A percentile compares a stretch with the other conserved stretches of the same genome.
phyloP scores from a whole-genome alignment of 2,329 filamentous ascomycete genomes.

The Microdochium paspali region DNA sequence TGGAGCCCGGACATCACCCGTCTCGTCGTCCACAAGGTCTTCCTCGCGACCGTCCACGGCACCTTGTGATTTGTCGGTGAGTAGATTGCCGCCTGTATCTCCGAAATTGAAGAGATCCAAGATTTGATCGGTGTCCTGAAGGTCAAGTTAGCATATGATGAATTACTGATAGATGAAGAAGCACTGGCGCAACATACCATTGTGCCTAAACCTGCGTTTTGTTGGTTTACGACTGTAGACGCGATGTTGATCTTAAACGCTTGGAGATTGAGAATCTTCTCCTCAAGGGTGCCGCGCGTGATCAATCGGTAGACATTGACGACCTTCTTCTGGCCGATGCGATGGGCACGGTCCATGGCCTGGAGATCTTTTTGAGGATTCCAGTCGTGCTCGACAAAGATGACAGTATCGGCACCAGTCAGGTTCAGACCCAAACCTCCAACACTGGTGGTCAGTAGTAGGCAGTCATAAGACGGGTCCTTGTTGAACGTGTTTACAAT shows the following conservation, averaged over 20 bases:
- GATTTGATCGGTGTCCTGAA: slow-evolving; percentile 98
- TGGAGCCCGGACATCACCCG: slow-evolving; percentile 84
- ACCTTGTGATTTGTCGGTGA: slow-evolving; percentile 50
- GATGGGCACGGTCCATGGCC: slow-evolving; percentile 96
- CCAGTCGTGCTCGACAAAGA: slow-evolving; percentile 99
- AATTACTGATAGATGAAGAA: background rate
- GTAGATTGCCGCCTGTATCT: slow-evolving; percentile 60
- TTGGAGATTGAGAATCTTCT: slow-evolving; percentile 97
- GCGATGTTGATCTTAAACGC: slow-evolving; percentile 99
- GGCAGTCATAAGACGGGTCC: slow-evolving; percentile 89
- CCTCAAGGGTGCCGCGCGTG: slow-evolving; percentile 89
- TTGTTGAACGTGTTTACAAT: slow-evolving; percentile 99
- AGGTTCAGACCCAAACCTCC: slow-evolving; percentile 91
- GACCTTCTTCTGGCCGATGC: slow-evolving; percentile 98
- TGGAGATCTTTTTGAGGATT: slow-evolving; percentile 98
- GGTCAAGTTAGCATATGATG: slow-evolving; percentile 8
- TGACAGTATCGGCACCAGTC: slow-evolving; percentile 95
- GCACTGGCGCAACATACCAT: slow-evolving; percentile 12
- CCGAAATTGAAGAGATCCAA: slow-evolving; percentile 91
- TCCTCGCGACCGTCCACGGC: slow-evolving; percentile 57
- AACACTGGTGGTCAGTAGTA: slow-evolving; percentile 89
- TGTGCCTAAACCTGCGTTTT: slow-evolving; percentile 77
- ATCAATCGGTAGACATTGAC: slow-evolving; percentile 98
- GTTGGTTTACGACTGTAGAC: slow-evolving; percentile 96
- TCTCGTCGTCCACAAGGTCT: slow-evolving; percentile 89